phyloP scores from a whole-genome alignment of 768 basidiomycete genomes.

The Rubroboletus pulcherrimus region DNA sequence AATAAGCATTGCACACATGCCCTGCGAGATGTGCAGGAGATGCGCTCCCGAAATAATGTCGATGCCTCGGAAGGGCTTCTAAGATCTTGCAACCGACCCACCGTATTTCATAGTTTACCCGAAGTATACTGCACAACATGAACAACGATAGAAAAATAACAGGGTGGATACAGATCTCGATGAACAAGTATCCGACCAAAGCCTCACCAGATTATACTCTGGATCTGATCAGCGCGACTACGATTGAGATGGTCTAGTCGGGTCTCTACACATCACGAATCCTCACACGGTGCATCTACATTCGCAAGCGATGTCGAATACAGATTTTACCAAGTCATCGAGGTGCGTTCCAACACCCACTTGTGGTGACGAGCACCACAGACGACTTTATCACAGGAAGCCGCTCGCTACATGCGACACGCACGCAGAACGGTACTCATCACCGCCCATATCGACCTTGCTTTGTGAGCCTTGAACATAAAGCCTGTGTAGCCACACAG shows the following conservation, averaged over 20 bases:
- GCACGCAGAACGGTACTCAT: constrained; percentile 86
- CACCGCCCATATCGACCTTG: constrained; percentile 89
- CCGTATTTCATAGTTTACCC: no score
- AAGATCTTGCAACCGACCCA: no score
- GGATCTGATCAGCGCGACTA: neutral
- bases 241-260: constrained; percentile 44
- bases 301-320: constrained; percentile 97
- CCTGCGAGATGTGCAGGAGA: no score
- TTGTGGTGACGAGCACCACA: neutral
- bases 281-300: constrained; percentile 75
- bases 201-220: no score
- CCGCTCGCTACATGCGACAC: constrained; percentile 95
- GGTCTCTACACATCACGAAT: constrained; percentile 72
- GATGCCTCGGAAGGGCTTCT: no score
- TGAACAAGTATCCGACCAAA: no score
- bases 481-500: constrained; percentile 81
- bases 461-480: constrained; percentile 90
- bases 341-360: constrained; percentile 47
- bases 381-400: constrained; percentile 52
- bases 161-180: no score
- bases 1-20: no score
- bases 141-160: no score
- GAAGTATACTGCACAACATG: no score
- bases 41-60: no score
- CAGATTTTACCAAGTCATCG: constrained; percentile 89